Conservation (phyloP, 108 stramenopile species). For the Skeletonema costatum region DNA sequence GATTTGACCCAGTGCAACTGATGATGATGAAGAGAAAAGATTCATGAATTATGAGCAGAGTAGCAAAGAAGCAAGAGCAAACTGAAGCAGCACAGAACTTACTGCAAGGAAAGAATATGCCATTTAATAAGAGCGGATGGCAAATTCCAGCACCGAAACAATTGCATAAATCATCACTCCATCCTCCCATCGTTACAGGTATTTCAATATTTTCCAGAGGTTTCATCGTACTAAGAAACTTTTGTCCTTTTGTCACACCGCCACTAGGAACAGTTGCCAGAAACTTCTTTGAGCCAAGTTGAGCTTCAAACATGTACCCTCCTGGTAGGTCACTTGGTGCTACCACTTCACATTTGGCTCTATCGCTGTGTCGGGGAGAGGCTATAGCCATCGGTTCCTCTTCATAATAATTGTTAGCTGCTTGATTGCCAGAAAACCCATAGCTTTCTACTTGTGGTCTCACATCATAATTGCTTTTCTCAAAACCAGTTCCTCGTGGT, state of each 20-base stretch:
- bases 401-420: neutral
- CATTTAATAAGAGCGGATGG: slow-evolving; percentile 66
- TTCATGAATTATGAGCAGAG: slow-evolving; percentile 1
- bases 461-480: neutral
- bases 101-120: slow-evolving; percentile 72
- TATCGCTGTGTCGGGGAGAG: neutral
- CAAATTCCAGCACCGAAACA: slow-evolving; percentile 54
- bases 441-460: neutral
- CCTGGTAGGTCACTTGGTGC: slow-evolving; percentile 55
- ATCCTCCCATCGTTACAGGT: slow-evolving; percentile 53
- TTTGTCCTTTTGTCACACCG: slow-evolving; percentile 73
- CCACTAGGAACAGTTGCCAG: slow-evolving; percentile 70
- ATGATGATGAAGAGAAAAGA: neutral
- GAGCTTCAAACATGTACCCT: slow-evolving; percentile 58
- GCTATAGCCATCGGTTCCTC: neutral
- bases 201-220: slow-evolving; percentile 55
- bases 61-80: neutral
- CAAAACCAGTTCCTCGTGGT: neutral
- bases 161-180: slow-evolving; percentile 64
- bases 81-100: slow-evolving; percentile 25
- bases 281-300: slow-evolving; percentile 45
- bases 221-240: slow-evolving; percentile 72
- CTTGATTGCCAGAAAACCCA: neutral
- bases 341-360: slow-evolving; percentile 59
- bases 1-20: slow-evolving; percentile 75